Evolutionary conservation across 768 basidiomycete genomes (phyloP).

Genomic region (Calvatia gigantea): DNA sequence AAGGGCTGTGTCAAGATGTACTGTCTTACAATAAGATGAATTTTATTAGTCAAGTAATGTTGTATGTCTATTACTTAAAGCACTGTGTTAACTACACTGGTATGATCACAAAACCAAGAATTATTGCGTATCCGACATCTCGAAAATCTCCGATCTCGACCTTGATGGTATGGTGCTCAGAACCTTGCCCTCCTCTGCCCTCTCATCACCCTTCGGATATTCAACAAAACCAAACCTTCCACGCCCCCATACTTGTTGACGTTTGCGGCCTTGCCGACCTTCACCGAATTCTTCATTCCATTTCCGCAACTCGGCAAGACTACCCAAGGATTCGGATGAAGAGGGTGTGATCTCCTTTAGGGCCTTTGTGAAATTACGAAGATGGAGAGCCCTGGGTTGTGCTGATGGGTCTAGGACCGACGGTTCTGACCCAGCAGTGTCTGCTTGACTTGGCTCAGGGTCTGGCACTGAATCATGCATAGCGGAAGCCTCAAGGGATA

Average conservation of each 20-base stretch:
- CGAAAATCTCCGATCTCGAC: conserved; percentile 3
- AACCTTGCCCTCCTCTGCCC: conserved; percentile 44
- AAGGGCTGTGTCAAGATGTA: background rate
- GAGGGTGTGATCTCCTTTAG: conserved; percentile 89
- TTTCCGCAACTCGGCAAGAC: conserved; percentile 69
- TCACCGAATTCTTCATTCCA: conserved; percentile 97
- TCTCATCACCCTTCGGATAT: conserved; percentile 25
- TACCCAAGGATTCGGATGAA: conserved; percentile 77
- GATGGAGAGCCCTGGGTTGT: conserved; percentile 22
- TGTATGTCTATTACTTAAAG: conserved; percentile 1
- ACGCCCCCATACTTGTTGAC: conserved; percentile 80
- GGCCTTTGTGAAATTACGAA: conserved; percentile 77
- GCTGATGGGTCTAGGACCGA: background rate
- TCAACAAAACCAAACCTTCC: conserved; percentile 84
- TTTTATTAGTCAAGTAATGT: background rate
- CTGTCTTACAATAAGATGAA: background rate
- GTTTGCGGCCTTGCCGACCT: conserved; percentile 62
- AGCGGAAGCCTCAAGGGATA: background rate
- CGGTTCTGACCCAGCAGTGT: background rate
- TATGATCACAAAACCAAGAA: background rate
- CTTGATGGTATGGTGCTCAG: conserved; percentile 17
- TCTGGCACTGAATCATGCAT: background rate
- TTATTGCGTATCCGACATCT: conserved; percentile 1
- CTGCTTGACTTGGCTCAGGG: background rate
- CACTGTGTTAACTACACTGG: background rate